phyloP scores from a whole-genome alignment of 805 yeast genomes.

The Trichomonascus vanleenenianus region DNA sequence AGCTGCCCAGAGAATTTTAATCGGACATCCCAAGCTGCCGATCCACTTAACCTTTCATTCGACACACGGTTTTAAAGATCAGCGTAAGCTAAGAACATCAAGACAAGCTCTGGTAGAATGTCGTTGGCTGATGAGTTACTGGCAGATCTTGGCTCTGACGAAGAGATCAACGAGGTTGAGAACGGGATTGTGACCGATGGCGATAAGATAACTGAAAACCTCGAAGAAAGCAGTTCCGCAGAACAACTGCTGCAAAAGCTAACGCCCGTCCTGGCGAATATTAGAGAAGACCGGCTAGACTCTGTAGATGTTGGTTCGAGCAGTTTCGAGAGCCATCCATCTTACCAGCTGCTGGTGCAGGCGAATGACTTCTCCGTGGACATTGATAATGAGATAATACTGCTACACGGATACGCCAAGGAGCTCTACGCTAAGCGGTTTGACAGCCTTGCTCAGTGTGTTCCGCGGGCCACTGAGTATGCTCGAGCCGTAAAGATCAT shows the following conservation, averaged over 20 bases:
- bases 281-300: slow-evolving; percentile 1
- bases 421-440: slow-evolving; percentile 52
- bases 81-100: neutral
- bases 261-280: slow-evolving; percentile 16
- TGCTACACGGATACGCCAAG: slow-evolving; percentile 43
- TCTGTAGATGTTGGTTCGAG: slow-evolving; percentile 21
- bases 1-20: too few species aligned
- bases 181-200: slow-evolving; percentile 1
- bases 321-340: slow-evolving; percentile 30
- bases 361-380: slow-evolving; percentile 50
- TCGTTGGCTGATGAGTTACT: slow-evolving; percentile 34
- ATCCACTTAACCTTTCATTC: neutral
- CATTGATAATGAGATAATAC: slow-evolving; percentile 45
- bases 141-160: slow-evolving; percentile 29
- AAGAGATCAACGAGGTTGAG: slow-evolving; percentile 7
- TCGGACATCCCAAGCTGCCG: neutral
- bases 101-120: slow-evolving; percentile 17
- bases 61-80: neutral
- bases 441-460: slow-evolving; percentile 60
- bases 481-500: slow-evolving; percentile 44
- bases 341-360: slow-evolving; percentile 43
- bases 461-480: slow-evolving; percentile 56
- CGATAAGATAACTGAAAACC: neutral
- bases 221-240: slow-evolving; percentile 7
- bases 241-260: slow-evolving; percentile 15